Conservation (phyloP, 1,284 basidiomycete species). For the Omphalotus olearius region DNA sequence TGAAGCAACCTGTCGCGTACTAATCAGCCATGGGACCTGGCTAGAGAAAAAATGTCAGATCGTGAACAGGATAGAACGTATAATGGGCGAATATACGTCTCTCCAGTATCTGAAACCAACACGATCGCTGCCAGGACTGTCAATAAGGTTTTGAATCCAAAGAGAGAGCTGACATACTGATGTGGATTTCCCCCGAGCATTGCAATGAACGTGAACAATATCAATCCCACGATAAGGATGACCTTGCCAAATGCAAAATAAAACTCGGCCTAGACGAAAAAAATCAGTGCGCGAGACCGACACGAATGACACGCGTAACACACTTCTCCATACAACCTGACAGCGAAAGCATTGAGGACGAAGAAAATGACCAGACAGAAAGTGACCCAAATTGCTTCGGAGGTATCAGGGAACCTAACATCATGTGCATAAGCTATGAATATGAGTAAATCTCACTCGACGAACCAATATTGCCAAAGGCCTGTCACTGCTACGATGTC, state of each 20-base stretch:
- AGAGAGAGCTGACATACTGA: conserved; percentile 15
- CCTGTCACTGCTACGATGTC: conserved; percentile 15
- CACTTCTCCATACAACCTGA: conserved; percentile 22
- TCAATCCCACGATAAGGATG: conserved; percentile 39
- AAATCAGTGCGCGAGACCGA: background rate
- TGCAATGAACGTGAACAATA: conserved; percentile 37
- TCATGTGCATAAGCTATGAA: no score
- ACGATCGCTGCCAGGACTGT: conserved; percentile 24
- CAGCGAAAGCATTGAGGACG: conserved; percentile 13
- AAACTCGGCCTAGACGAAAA: conserved; percentile 26
- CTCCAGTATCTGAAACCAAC: conserved; percentile 41
- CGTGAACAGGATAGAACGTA: background rate
- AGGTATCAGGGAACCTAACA: conserved; percentile 13
- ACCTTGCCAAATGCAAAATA: conserved; percentile 30
- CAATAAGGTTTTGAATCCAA: background rate
- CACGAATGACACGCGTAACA: conserved; percentile 4
- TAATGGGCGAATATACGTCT: background rate
- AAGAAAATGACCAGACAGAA: conserved; percentile 15
- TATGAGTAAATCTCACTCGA: no score
- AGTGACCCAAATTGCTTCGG: conserved; percentile 14
- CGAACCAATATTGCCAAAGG: conserved; percentile 15
- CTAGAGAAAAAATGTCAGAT: background rate
- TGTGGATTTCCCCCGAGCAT: conserved; percentile 46
- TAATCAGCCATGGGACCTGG: conserved; percentile 16
- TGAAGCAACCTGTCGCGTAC: background rate